These are phyloP conservation scores for Trichoderma endophyticum DNA, from an alignment of 2,329 filamentous ascomycete species.

Conservation along the genomic window DNA sequence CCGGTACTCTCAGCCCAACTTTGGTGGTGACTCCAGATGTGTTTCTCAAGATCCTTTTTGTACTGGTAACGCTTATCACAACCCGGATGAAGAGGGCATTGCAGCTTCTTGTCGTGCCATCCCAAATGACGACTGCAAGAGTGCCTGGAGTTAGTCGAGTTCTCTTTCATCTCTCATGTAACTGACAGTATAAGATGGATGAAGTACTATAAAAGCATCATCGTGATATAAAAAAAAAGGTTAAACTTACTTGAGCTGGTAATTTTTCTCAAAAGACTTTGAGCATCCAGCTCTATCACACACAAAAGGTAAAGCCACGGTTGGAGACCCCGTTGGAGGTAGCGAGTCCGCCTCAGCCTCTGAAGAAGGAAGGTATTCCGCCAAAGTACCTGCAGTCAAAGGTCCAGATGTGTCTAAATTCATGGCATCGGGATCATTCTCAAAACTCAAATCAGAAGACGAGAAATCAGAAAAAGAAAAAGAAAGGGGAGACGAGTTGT, in stretches of 20 bases:
- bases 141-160: background rate
- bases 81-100: background rate
- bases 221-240: background rate
- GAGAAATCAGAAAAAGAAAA: background rate
- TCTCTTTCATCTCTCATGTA: too few species aligned
- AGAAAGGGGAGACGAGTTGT: background rate
- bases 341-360: background rate
- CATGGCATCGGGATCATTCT: background rate
- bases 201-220: background rate
- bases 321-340: background rate
- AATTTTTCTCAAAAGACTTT: background rate
- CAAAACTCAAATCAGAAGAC: background rate
- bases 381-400: background rate
- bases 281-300: background rate
- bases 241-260: constrained; percentile 5
- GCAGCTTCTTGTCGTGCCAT: background rate
- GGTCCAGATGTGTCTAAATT: background rate
- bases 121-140: background rate
- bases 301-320: background rate
- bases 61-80: background rate
- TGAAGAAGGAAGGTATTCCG: background rate
- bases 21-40: constrained; percentile 5
- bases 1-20: constrained; percentile 3
- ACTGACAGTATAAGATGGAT: background rate
- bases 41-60: background rate